A percentile compares a stretch with the other conserved stretches of the same genome.
These are phyloP conservation scores for Metarhizium album DNA, from an alignment of 2,329 filamentous ascomycete species.

Conservation along the genomic window DNA sequence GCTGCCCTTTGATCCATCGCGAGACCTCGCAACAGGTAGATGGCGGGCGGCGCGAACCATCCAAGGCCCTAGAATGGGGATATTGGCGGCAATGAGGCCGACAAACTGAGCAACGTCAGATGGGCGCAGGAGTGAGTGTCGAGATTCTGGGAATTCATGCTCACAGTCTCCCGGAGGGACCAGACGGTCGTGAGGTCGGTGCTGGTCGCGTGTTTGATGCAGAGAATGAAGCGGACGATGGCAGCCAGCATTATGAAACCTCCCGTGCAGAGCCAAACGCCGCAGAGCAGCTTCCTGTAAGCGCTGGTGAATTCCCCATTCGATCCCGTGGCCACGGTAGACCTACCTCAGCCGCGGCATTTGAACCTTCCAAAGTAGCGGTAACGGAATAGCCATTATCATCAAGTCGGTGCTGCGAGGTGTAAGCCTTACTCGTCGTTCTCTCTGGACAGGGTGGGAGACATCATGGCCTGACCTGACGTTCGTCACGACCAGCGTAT, in stretches of 20 bases:
- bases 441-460: too few relatives aligned
- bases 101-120: slow-evolving; percentile 23
- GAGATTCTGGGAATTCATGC: not conserved
- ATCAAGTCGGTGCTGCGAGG: slow-evolving; percentile 30
- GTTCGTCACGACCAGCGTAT: not conserved
- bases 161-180: slow-evolving; percentile 25
- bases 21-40: slow-evolving; percentile 23
- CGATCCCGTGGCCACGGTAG: not conserved
- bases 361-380: slow-evolving; percentile 28
- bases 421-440: slow-evolving; percentile 19
- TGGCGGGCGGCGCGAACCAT: not conserved
- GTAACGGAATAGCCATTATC: slow-evolving; percentile 29
- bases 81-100: slow-evolving; percentile 31
- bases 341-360: slow-evolving; percentile 14
- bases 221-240: slow-evolving; percentile 29
- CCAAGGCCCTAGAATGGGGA: slow-evolving; percentile 21
- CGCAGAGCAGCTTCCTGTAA: slow-evolving; percentile 27
- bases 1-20: not conserved
- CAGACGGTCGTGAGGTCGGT: slow-evolving; percentile 24
- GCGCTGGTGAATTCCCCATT: slow-evolving; percentile 5
- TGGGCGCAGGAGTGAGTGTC: not conserved
- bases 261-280: slow-evolving; percentile 29
- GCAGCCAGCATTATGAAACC: slow-evolving; percentile 33
- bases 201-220: slow-evolving; percentile 22
- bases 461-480: not conserved